phyloP scores from a whole-genome alignment of 139 green algal species.

The Asterochloris sp. region DNA sequence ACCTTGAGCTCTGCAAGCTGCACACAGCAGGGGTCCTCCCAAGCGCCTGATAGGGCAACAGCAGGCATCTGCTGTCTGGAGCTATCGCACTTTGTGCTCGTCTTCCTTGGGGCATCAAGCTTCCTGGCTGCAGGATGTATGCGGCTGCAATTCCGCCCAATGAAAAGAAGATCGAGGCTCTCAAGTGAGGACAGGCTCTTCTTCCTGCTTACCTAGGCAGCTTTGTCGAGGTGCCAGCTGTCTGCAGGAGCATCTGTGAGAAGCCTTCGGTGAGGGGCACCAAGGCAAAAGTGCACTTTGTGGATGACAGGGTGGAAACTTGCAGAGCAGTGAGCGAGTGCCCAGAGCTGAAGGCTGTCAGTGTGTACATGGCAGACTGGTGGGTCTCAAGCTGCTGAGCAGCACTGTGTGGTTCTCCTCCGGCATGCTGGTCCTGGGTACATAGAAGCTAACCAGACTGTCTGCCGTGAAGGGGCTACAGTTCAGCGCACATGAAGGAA shows the following conservation, averaged over 20 bases:
- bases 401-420: too few species aligned
- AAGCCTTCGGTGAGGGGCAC: constrained; percentile 24
- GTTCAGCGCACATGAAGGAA: constrained; percentile 18
- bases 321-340: constrained; percentile 37
- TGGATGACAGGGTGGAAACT: constrained; percentile 72
- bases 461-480: constrained; percentile 21
- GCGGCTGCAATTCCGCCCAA: constrained; percentile 57
- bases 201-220: too few species aligned
- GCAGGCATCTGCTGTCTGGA: too few species aligned
- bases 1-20: too few species aligned
- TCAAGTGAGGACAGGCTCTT: not conserved
- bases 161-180: constrained; percentile 52
- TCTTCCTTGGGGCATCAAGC: too few species aligned
- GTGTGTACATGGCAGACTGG: constrained; percentile 54
- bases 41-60: too few species aligned
- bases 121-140: constrained; percentile 29
- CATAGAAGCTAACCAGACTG: not conserved
- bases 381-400: constrained; percentile 4
- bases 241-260: constrained; percentile 30
- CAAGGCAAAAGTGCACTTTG: constrained; percentile 55
- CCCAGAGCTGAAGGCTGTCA: constrained; percentile 15
- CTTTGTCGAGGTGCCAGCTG: too few species aligned
- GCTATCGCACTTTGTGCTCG: too few species aligned
- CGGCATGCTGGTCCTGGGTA: too few species aligned
- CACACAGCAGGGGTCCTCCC: too few species aligned